Evolutionary conservation across 768 basidiomycete species (phyloP).

Genomic region (Suillus hirtellus): DNA sequence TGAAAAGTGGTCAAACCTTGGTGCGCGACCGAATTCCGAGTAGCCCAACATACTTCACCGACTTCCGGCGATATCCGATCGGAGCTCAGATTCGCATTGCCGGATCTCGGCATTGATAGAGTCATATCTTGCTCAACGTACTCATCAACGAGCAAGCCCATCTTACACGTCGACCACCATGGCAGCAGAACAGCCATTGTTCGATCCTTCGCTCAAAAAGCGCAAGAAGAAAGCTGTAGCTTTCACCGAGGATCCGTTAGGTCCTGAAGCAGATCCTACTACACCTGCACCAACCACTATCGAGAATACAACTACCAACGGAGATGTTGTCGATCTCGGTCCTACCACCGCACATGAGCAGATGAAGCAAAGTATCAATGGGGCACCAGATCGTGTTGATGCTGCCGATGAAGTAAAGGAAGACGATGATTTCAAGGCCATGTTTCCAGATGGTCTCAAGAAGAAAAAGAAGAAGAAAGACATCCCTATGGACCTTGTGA

Average conservation of each 20-base stretch:
- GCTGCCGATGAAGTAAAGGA: slow-evolving; percentile 49
- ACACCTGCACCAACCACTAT: slow-evolving; percentile 73
- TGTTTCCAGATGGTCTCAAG: slow-evolving; percentile 83
- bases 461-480: slow-evolving; percentile 96
- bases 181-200: slow-evolving; percentile 74
- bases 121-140: slow-evolving; percentile 15
- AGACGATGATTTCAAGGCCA: slow-evolving; percentile 76
- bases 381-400: slow-evolving; percentile 33
- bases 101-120: slow-evolving; percentile 27
- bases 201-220: slow-evolving; percentile 84
- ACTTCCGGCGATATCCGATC: slow-evolving; percentile 42
- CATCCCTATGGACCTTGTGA: slow-evolving; percentile 77
- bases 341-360: slow-evolving; percentile 74
- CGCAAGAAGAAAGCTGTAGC: slow-evolving; percentile 87
- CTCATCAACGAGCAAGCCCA: slow-evolving; percentile 17
- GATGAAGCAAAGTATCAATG: slow-evolving; percentile 54
- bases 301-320: slow-evolving; percentile 67
- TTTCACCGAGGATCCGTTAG: slow-evolving; percentile 82
- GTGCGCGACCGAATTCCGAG: slow-evolving; percentile 16
- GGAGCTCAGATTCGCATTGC: slow-evolving; percentile 26
- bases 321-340: slow-evolving; percentile 75
- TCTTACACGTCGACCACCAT: slow-evolving; percentile 27
- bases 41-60: slow-evolving; percentile 19
- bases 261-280: slow-evolving; percentile 81
- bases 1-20: slow-evolving; percentile 18